These are phyloP conservation scores for Avena eriantha DNA, from an alignment of 176 grass and related monocot genomes.

Conservation along the genomic window DNA sequence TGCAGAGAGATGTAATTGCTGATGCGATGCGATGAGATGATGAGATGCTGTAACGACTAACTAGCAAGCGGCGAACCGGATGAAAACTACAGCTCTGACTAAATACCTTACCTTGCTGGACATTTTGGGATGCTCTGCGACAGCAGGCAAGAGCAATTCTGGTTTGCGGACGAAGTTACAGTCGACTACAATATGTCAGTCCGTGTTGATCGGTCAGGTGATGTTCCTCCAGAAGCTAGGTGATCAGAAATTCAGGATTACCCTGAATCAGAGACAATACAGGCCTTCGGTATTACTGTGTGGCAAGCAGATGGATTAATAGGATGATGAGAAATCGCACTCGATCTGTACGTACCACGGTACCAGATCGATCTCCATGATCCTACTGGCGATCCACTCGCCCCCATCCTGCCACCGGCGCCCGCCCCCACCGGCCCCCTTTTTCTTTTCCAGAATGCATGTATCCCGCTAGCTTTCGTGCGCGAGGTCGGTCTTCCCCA, in stretches of 20 bases:
- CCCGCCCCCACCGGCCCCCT: neutral
- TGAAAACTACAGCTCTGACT: neutral
- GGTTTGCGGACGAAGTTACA: neutral
- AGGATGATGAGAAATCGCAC: conserved; percentile 40
- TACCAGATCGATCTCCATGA: neutral
- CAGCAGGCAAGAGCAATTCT: neutral
- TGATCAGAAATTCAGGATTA: neutral
- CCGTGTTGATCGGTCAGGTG: neutral
- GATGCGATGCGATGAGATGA: neutral
- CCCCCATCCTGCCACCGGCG: neutral
- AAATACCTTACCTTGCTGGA: neutral
- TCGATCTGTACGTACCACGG: conserved; percentile 20
- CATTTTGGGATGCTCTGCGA: neutral
- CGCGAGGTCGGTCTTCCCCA: conserved; percentile 39
- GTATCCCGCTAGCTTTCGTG: conserved; percentile 30
- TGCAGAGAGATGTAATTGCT: neutral
- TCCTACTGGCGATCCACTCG: conserved; percentile 33
- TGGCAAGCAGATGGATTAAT: conserved; percentile 38
- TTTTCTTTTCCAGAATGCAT: conserved; percentile 24
- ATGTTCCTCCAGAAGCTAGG: neutral
- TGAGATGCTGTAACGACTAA: neutral
- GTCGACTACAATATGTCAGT: neutral
- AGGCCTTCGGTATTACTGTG: neutral
- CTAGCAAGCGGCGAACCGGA: neutral
- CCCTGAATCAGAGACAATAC: neutral